Percentiles rank a stretch among this genome's conserved stretches.
phyloP scores from a whole-genome alignment of 176 grass and related monocot species.

The Microstegium vimineum region DNA sequence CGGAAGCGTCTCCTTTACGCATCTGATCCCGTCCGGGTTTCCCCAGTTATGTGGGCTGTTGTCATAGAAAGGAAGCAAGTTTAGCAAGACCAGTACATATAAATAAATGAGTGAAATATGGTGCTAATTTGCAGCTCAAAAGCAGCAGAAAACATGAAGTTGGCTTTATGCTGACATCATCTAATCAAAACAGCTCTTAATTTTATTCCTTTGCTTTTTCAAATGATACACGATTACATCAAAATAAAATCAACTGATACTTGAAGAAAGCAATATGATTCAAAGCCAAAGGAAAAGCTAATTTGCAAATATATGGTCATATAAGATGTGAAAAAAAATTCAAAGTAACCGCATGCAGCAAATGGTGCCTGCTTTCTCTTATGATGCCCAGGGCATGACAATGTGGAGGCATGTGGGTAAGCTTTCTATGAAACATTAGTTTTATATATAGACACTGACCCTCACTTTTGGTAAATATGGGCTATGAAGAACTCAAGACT shows the following conservation, averaged over 20 bases:
- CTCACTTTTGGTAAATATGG: neutral
- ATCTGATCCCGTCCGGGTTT: constrained; percentile 67
- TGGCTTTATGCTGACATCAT: constrained; percentile 2
- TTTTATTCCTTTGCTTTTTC: neutral
- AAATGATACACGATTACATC: neutral
- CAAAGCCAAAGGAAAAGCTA: neutral
- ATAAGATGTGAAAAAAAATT: neutral
- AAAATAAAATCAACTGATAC: constrained; percentile 2
- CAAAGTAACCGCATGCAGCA: neutral
- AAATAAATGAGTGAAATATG: neutral
- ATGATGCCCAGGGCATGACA: neutral
- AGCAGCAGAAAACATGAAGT: neutral
- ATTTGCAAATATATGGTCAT: neutral
- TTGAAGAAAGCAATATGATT: neutral
- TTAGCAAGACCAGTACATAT: neutral
- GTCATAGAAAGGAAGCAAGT: neutral
- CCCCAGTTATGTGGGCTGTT: constrained; percentile 67
- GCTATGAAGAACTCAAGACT: neutral
- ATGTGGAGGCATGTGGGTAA: neutral
- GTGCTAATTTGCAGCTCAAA: neutral
- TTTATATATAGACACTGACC: neutral
- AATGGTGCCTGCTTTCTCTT: neutral
- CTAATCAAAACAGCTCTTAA: neutral
- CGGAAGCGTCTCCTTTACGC: constrained; percentile 57
- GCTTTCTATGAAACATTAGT: neutral